phyloP scores from a whole-genome alignment of 305 asterid species.

The Fraxinus paxiana region DNA sequence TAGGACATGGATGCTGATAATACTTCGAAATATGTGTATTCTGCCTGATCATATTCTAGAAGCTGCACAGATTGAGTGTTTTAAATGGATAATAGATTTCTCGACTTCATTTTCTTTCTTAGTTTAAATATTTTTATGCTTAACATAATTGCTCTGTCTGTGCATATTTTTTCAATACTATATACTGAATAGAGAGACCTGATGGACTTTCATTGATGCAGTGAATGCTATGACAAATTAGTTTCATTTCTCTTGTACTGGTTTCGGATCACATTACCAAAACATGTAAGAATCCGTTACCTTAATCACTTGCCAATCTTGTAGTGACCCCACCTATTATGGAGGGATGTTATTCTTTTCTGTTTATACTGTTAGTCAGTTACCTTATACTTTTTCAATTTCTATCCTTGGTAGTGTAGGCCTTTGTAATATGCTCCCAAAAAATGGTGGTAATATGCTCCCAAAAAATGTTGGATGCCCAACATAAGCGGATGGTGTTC shows the following conservation, averaged over 20 bases:
- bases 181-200: not conserved
- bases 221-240: slow-evolving; percentile 74
- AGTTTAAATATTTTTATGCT: not conserved
- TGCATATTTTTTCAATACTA: not conserved
- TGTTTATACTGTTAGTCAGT: not conserved
- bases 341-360: not conserved
- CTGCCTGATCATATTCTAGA: not conserved
- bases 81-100: not conserved
- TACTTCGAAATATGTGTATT: not conserved
- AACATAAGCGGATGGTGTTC: not conserved
- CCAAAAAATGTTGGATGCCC: not conserved
- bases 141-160: not conserved
- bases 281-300: slow-evolving; percentile 48
- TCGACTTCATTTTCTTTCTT: not conserved
- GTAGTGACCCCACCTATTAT: not conserved
- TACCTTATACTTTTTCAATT: not conserved
- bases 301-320: not conserved
- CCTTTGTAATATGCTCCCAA: not conserved
- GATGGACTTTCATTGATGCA: slow-evolving; percentile 33
- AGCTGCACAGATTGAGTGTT: not conserved
- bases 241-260: slow-evolving; percentile 85
- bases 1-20: not conserved
- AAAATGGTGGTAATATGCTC: not conserved
- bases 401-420: not conserved
- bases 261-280: slow-evolving; percentile 76